Base-by-base conservation (phyloP, 768 basidiomycete species). In the Leccinum fibrillosum region DNA sequence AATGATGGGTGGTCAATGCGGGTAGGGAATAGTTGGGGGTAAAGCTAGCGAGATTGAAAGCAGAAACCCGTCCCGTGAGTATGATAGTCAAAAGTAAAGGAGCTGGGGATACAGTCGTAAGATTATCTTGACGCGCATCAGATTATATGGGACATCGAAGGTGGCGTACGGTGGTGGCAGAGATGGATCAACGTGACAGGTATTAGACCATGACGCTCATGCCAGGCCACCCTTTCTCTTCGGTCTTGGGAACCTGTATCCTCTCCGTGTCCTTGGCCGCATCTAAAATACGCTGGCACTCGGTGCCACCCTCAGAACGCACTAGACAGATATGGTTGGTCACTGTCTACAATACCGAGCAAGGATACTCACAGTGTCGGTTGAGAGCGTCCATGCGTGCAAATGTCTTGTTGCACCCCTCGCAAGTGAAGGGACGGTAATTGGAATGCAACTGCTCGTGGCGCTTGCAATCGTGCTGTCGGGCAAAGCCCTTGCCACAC, bases 391-490 rank as follows among this genome's bases (percentile, higher is more conserved):
- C 96, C 83, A 97, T 89, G 59, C 95, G 74, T 32, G 94, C 94
- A 78, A 98, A 98, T 64, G 87, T 91, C 78, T 94, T 92, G 64
- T 83, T 82, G 70, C 95, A 98, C 47, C 93, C 94, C 9, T 94
- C 91, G 67, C 96, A 98, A 12, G 84, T 89, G 71, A 94, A 96
- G 60, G 94, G 94, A 23, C 94, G 78, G 66, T 93, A 89, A 65
- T 96, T 95, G 57, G 91, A 86, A 71, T 98, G 95, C 44, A 98
- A 79, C 63, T 94, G 89, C 73, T 97, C 95, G 66, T 98, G 96
- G 2, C 94, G 84, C 70, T 96, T 98, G 75, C 95, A 97, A 71
- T 98, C 95, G 67, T 97, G 95, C 71, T 96, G 92, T 56, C 94
- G 75, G 26, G 91, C 94, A 62, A 97, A 95, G 23, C 94, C 92